A percentile compares a stretch with the other conserved stretches of the same genome.
Evolutionary conservation across 225 moss, liverwort and hornwort genomes (phyloP).

Genomic region (Marchantia paleacea): DNA sequence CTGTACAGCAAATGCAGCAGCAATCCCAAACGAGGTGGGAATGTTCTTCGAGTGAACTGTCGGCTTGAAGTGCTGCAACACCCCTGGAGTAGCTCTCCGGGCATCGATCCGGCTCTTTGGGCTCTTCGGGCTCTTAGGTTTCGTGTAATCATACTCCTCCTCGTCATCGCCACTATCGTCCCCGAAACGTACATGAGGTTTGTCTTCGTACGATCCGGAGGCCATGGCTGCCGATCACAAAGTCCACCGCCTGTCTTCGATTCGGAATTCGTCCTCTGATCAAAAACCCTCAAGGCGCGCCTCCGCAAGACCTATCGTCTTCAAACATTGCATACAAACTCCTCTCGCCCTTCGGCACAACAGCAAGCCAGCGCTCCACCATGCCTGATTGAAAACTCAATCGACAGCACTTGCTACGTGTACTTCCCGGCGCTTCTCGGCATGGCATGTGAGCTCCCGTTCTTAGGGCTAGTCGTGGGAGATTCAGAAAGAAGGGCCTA

Average conservation of each 20-base stretch:
- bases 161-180: conserved; percentile 14
- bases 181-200: conserved; percentile 34
- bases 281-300: not conserved
- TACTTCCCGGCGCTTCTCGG: not conserved
- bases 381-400: not conserved
- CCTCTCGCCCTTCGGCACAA: not conserved
- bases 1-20: conserved; percentile 33
- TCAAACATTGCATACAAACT: not conserved
- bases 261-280: not conserved
- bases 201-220: conserved; percentile 38
- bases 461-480: not conserved
- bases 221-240: conserved; percentile 19
- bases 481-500: not conserved
- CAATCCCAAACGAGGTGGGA: conserved; percentile 28
- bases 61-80: conserved; percentile 31
- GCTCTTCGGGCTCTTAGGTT: conserved; percentile 27
- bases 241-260: not conserved
- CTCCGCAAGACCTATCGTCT: not conserved
- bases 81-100: conserved; percentile 37
- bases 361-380: not conserved
- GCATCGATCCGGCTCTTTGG: conserved; percentile 22
- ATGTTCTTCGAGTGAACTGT: conserved; percentile 20
- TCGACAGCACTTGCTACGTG: not conserved
- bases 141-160: conserved; percentile 11
- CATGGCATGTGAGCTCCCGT: not conserved